Evolutionary conservation across 2,329 filamentous ascomycete species (phyloP).

Genomic region (Dactylonectria estremocensis): DNA sequence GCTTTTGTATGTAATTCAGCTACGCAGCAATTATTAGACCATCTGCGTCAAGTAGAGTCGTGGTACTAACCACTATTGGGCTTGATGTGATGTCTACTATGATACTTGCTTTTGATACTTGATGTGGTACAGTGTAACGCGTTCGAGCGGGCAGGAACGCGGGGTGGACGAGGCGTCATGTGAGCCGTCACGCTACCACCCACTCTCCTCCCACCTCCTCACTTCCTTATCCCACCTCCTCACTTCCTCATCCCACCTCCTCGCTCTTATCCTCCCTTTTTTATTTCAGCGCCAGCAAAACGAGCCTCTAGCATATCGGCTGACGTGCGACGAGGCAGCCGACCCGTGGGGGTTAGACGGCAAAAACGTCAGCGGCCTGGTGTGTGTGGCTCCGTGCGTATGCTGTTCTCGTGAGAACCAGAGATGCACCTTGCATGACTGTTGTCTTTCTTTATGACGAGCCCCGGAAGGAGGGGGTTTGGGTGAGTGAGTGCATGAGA

Average conservation of each 20-base stretch:
- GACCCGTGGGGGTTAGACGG: not conserved
- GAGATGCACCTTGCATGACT: not conserved
- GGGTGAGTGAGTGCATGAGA: not conserved
- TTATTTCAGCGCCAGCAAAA: not conserved
- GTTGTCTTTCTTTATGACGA: too few species aligned
- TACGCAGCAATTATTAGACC: not conserved
- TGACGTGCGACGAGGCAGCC: not conserved
- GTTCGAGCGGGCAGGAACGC: constrained; percentile 13
- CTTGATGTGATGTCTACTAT: not conserved
- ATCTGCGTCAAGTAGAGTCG: too few species aligned
- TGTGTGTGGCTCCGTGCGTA: not conserved
- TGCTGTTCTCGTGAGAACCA: not conserved
- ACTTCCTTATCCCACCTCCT: too few species aligned
- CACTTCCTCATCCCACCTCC: too few species aligned
- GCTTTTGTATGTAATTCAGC: not conserved
- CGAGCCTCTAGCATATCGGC: not conserved
- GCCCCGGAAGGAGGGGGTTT: not conserved
- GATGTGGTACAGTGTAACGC: constrained; percentile 18
- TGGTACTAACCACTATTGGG: not conserved
- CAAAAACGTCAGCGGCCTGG: not conserved
- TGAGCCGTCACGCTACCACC: constrained; percentile 33
- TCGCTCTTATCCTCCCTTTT: not conserved
- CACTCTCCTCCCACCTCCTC: not conserved
- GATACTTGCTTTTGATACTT: not conserved
- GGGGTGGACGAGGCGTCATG: constrained; percentile 38